Evolutionary conservation across 495 filamentous ascomycete genomes (phyloP), one percentile per base, ranked within the genome.

Genomic region (Aspergillus taichungensis): DNA sequence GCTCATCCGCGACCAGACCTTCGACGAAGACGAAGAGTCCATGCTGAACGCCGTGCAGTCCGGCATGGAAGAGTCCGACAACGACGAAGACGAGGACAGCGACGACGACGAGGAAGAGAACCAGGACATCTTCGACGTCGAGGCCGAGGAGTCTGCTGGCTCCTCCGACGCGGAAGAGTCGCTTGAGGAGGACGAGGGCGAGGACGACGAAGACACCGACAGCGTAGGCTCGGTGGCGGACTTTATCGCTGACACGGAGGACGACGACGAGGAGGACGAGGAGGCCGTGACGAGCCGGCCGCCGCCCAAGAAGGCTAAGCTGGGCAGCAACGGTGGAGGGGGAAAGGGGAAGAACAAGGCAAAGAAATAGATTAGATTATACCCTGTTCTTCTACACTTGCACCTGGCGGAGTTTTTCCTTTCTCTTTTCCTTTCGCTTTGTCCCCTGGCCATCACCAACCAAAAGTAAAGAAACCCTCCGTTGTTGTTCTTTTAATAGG

Each of bases 91-190:
- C 40, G 64, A 63, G 31, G 63, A 56, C 34, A 64, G 60, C 24
- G 66, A 69, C 6, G 59, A 61, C 11, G 67, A 66, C 8, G 64
- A 69, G 1, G 65, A 65, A 14, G 68, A 70, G 39, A 60, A 68
- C 14, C 62, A 63, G 11, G 59, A 63, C 8, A 43, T 74, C 8
- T 49, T 73, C 30, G 68, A 73, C 34, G 62, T 70, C 18, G 68
- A 73, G 53, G 69, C 68, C 11, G 70, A 69, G 14, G 66, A 69
- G 49, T 70, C 66, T 1, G 67, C 63, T 42, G 68, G 64, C 9
- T 70, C 66, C n/a, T 71, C 69, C 8, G 69, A 73, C 42, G 69
- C 66, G 8, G 69, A 71, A 42, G 70, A 74, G 45, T 71, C 67
- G 1, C 53, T 64, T 7, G 66, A 71, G 27, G 67, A 65, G 34